A percentile compares a stretch with the other conserved stretches of the same genome.
Evolutionary conservation across 2,329 filamentous ascomycete species (phyloP).

Genomic region (Colletotrichum falcatum): DNA sequence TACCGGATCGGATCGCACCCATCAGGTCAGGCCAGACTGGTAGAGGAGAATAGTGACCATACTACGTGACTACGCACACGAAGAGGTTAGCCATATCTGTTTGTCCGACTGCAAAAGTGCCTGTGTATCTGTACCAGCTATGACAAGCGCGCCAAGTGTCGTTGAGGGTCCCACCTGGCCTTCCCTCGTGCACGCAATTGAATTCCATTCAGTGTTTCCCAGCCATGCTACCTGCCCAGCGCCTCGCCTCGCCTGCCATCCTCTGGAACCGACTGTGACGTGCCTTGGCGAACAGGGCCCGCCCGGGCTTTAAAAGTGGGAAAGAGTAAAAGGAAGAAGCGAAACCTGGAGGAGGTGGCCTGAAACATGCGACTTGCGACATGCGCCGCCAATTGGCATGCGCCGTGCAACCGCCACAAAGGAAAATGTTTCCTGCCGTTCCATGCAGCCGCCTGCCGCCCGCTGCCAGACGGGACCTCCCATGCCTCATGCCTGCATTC

Average conservation of each 20-base stretch:
- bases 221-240: not conserved
- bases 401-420: constrained; percentile 35
- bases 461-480: not conserved
- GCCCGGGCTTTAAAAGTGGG: not conserved
- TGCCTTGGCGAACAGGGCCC: not conserved
- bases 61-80: no score
- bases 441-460: constrained; percentile 24
- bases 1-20: not conserved
- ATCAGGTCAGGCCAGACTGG: no score
- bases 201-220: constrained; percentile 4
- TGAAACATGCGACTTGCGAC: constrained; percentile 41
- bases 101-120: not conserved
- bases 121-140: not conserved
- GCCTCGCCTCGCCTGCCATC: not conserved
- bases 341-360: constrained; percentile 8
- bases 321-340: not conserved
- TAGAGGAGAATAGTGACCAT: not conserved
- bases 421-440: constrained; percentile 28
- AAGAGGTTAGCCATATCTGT: not conserved
- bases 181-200: not conserved
- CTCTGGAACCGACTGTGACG: constrained; percentile 31
- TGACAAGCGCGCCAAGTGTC: not conserved
- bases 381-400: constrained; percentile 39
- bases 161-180: not conserved
- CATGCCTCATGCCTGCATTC: not conserved